phyloP scores from a whole-genome alignment of 176 grass and related monocot genomes.

The Pharus latifolius region DNA sequence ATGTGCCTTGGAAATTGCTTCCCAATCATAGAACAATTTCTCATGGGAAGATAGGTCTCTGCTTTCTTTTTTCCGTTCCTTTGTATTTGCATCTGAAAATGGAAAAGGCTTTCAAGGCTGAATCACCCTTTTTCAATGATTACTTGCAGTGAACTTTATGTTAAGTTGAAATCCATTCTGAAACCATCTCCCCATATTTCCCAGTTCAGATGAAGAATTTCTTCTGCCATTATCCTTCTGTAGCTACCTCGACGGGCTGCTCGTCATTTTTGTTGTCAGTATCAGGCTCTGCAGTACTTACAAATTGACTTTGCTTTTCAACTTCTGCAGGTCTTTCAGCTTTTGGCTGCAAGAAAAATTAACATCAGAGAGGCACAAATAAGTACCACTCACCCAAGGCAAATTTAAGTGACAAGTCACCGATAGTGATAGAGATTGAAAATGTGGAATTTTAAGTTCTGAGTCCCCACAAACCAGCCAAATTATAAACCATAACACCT shows the following conservation, averaged over 20 bases:
- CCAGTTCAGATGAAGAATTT: background rate
- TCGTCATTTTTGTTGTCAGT: constrained; percentile 15
- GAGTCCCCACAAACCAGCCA: background rate
- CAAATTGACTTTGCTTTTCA: constrained; percentile 14
- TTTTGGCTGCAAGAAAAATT: constrained; percentile 35
- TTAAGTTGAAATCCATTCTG: background rate
- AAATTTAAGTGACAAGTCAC: background rate
- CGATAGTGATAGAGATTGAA: background rate
- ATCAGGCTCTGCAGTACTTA: constrained; percentile 11
- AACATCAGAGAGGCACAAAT: constrained; percentile 3
- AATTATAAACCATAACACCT: background rate
- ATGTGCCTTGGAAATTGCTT: background rate
- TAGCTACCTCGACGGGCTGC: background rate
- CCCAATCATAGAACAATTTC: constrained; percentile 56
- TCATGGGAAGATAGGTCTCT: constrained; percentile 36
- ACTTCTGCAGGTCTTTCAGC: constrained; percentile 14
- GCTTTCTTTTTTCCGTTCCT: background rate
- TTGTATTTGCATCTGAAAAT: constrained; percentile 1
- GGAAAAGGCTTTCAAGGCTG: background rate
- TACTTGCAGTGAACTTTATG: background rate
- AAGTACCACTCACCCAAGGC: background rate
- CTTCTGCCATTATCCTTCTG: background rate
- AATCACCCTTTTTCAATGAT: background rate
- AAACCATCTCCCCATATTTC: background rate
- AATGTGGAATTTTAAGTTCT: background rate